Evolutionary conservation across 2,329 filamentous ascomycete species (phyloP).

Genomic region (Orbilia oligospora): DNA sequence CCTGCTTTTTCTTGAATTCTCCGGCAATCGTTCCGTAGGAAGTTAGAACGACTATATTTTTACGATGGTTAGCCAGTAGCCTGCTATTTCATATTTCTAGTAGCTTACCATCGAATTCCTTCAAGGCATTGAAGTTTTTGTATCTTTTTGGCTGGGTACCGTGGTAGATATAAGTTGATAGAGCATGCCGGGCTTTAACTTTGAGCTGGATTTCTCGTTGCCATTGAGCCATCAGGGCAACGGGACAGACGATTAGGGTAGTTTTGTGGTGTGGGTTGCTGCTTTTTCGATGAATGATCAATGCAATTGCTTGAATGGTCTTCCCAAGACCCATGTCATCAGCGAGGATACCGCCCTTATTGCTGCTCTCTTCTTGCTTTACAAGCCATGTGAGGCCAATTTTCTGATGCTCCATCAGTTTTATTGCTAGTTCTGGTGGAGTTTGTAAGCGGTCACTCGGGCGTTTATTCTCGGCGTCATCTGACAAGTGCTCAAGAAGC

Average conservation of each 20-base stretch:
- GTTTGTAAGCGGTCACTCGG: constrained; percentile 77
- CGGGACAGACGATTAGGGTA: constrained; percentile 56
- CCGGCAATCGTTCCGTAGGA: constrained; percentile 81
- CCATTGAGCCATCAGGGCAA: constrained; percentile 74
- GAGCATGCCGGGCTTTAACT: constrained; percentile 72
- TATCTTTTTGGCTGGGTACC: constrained; percentile 71
- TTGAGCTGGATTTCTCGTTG: constrained; percentile 82
- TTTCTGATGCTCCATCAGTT: constrained; percentile 85
- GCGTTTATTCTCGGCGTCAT: constrained; percentile 68
- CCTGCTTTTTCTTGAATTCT: constrained; percentile 76
- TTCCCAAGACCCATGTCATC: constrained; percentile 90
- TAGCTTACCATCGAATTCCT: constrained; percentile 72
- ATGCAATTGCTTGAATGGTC: constrained; percentile 83
- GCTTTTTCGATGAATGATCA: constrained; percentile 80
- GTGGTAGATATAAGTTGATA: constrained; percentile 80
- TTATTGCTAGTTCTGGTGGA: constrained; percentile 77
- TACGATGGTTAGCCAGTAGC: neutral
- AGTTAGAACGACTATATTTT: constrained; percentile 76
- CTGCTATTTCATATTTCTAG: too few relatives aligned
- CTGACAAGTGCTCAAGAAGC: constrained; percentile 62
- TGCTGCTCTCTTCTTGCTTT: constrained; percentile 78
- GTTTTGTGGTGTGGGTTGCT: constrained; percentile 68
- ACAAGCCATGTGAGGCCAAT: constrained; percentile 83
- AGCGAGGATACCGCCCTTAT: constrained; percentile 82
- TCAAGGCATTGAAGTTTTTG: constrained; percentile 74